Conservation (phyloP, 108 stramenopile genomes). For the Licmophora abbreviata region DNA sequence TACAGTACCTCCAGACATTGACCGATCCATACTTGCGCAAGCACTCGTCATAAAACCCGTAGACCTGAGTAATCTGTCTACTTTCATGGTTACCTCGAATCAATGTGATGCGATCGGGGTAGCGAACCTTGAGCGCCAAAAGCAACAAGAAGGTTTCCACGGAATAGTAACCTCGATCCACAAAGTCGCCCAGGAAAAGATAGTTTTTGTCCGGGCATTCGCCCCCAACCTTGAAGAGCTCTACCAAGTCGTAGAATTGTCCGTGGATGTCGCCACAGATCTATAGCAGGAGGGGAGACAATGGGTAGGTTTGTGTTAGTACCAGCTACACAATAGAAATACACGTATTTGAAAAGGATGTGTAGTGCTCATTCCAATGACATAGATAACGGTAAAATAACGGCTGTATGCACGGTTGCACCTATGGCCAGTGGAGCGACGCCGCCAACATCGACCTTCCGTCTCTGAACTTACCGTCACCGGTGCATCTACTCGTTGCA, state of each 20-base stretch:
- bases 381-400: constrained; percentile 2
- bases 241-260: constrained; percentile 90
- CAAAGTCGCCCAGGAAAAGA: constrained; percentile 91
- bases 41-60: constrained; percentile 92
- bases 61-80: constrained; percentile 90
- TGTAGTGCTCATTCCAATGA: background rate
- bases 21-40: constrained; percentile 80
- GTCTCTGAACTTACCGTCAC: constrained; percentile 53
- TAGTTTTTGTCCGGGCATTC: constrained; percentile 82
- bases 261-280: constrained; percentile 91
- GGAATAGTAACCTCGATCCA: constrained; percentile 89
- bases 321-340: too few species aligned
- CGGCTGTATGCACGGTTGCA: too few species aligned
- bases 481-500: constrained; percentile 88
- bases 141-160: constrained; percentile 90
- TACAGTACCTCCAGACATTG: constrained; percentile 83
- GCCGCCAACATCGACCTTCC: background rate
- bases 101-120: constrained; percentile 81
- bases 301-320: background rate
- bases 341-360: constrained; percentile 1
- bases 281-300: background rate
- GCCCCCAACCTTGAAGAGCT: constrained; percentile 79
- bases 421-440: background rate
- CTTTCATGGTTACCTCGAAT: constrained; percentile 93
- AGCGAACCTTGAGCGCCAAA: constrained; percentile 82